Conservation (phyloP, 192 early-diverging fungal species). For the Gamsiella multidivaricata region DNA sequence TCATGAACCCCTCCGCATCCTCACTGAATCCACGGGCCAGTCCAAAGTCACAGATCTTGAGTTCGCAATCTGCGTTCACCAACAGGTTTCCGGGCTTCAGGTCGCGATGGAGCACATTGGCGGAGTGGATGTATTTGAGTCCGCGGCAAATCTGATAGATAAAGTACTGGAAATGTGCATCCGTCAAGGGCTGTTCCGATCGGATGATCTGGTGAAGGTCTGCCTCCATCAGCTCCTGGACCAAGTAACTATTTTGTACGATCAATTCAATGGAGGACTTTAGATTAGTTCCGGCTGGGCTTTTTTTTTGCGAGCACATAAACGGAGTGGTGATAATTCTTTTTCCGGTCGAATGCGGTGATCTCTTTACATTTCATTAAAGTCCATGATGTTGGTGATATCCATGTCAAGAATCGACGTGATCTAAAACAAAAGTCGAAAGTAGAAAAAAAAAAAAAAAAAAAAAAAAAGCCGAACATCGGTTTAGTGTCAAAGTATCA, state of each 20-base stretch:
- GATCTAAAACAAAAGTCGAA: constrained; percentile 63
- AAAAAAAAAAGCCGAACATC: background rate
- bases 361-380: constrained; percentile 91
- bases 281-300: too few species aligned
- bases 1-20: constrained; percentile 93
- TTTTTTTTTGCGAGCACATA: too few species aligned
- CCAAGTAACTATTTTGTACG: constrained; percentile 70
- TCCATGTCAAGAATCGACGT: constrained; percentile 91
- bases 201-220: constrained; percentile 98
- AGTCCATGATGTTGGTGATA: constrained; percentile 84
- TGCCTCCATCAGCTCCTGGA: constrained; percentile 99
- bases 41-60: constrained; percentile 99
- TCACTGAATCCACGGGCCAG: constrained; percentile 93
- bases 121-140: constrained; percentile 98
- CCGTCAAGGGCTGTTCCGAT: constrained; percentile 89
- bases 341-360: too few species aligned
- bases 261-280: too few species aligned
- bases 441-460: too few species aligned
- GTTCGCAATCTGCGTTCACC: constrained; percentile 97
- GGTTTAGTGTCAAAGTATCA: background rate
- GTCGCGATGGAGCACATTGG: constrained; percentile 96
- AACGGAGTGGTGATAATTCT: too few species aligned
- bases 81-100: constrained; percentile 97
- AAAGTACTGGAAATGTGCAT: constrained; percentile 99
- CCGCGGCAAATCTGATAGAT: constrained; percentile 97